Conservation (phyloP, 2,329 filamentous ascomycete species). For the Dactylonectria estremocensis region DNA sequence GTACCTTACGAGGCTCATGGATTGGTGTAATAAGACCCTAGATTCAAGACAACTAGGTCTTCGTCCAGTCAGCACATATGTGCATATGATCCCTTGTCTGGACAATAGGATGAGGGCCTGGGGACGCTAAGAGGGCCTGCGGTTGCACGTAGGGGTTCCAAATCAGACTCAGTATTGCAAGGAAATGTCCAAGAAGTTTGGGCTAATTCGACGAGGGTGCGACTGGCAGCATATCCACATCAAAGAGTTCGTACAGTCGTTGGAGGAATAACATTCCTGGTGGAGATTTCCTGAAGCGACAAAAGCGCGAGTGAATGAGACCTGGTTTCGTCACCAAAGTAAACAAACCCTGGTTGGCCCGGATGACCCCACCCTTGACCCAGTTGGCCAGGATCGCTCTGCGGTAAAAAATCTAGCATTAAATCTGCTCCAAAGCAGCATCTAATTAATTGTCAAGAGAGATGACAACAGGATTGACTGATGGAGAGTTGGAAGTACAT, state of each 20-base stretch:
- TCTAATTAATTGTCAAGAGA: too few species aligned
- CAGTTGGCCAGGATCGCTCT: neutral
- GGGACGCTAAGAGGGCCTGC: neutral
- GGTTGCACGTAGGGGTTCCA: neutral
- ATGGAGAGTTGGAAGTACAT: too few species aligned
- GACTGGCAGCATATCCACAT: neutral
- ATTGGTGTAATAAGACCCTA: neutral
- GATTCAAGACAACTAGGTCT: constrained; percentile 2
- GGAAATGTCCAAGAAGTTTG: neutral
- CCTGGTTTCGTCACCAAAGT: constrained; percentile 15
- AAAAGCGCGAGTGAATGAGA: neutral
- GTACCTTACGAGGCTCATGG: neutral
- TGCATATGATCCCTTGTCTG: neutral
- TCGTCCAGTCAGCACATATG: neutral
- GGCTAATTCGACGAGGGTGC: neutral
- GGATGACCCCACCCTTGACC: constrained; percentile 8
- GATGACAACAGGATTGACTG: too few species aligned
- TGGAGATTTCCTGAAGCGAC: neutral
- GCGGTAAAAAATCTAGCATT: neutral
- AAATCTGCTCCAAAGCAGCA: neutral
- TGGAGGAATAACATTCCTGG: constrained; percentile 1
- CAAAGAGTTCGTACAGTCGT: neutral
- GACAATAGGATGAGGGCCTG: neutral
- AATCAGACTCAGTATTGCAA: neutral
- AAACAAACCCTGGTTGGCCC: constrained; percentile 29